Evolutionary conservation across 2,329 filamentous ascomycete species (phyloP).

Genomic region (Didymosphaeria variabile): DNA sequence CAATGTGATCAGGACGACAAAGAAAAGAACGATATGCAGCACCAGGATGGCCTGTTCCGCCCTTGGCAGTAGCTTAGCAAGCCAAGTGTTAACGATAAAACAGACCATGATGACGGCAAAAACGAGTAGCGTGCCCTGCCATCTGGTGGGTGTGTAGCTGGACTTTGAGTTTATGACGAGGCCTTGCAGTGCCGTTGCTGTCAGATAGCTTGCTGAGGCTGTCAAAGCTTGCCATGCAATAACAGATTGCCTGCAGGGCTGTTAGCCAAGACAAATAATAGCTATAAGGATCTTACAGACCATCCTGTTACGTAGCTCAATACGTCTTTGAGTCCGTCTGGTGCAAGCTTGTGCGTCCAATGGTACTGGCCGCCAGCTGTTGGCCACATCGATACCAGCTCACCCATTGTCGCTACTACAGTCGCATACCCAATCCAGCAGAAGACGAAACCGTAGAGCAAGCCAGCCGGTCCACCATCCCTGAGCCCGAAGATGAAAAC

Average conservation of each 20-base stretch:
- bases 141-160: slow-evolving; percentile 48
- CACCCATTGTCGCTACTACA: slow-evolving; percentile 26
- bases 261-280: background rate
- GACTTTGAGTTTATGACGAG: slow-evolving; percentile 46
- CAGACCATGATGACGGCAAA: slow-evolving; percentile 52
- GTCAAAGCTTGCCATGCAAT: slow-evolving; percentile 49
- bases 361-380: slow-evolving; percentile 31
- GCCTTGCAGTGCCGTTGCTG: slow-evolving; percentile 32
- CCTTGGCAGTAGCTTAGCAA: slow-evolving; percentile 52
- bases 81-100: slow-evolving; percentile 53
- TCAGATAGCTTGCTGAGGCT: slow-evolving; percentile 33
- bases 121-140: slow-evolving; percentile 60
- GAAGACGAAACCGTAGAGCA: slow-evolving; percentile 29
- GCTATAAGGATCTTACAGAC: background rate
- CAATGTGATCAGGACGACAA: slow-evolving; percentile 57
- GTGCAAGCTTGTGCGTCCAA: slow-evolving; percentile 24
- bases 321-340: background rate
- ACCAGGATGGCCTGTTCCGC: slow-evolving; percentile 56
- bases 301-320: slow-evolving; percentile 1
- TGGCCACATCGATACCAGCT: slow-evolving; percentile 28
- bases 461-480: slow-evolving; percentile 26
- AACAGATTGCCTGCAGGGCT: slow-evolving; percentile 28
- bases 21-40: slow-evolving; percentile 58
- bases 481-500: slow-evolving; percentile 26
- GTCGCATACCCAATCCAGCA: slow-evolving; percentile 25